These are phyloP conservation scores for Novakomyces olei DNA, from an alignment of 805 yeast genomes.

Conservation along the genomic window DNA sequence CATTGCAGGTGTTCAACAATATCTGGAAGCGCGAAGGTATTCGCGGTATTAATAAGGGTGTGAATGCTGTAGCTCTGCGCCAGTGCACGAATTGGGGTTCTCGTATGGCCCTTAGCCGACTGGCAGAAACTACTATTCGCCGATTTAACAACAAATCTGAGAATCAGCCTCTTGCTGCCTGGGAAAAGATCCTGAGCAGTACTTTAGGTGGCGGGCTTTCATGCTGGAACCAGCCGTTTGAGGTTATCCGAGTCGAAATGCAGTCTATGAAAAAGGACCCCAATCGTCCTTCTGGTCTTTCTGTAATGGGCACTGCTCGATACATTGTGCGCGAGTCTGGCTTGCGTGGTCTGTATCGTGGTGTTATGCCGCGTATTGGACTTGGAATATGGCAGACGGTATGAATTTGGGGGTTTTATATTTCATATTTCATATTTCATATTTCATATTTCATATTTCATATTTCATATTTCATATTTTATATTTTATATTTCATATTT, in stretches of 20 bases:
- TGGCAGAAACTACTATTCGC: conserved; percentile 72
- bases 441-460: too few species aligned
- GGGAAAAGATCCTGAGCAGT: conserved; percentile 66
- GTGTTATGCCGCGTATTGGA: conserved; percentile 92
- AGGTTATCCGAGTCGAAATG: conserved; percentile 94
- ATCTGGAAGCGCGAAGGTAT: conserved; percentile 74
- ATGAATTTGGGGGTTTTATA: neutral
- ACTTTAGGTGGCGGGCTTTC: conserved; percentile 91
- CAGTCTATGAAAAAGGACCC: conserved; percentile 88
- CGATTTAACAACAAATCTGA: conserved; percentile 33
- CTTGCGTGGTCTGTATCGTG: conserved; percentile 74
- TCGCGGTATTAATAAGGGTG: conserved; percentile 90
- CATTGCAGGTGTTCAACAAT: conserved; percentile 69
- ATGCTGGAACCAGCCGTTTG: conserved; percentile 98
- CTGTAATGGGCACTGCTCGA: conserved; percentile 51
- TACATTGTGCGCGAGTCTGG: conserved; percentile 74
- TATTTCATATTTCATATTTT: too few species aligned
- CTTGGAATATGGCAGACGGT: conserved; percentile 89
- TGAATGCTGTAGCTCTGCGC: conserved; percentile 95
- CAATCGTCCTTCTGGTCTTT: conserved; percentile 78
- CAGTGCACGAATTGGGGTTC: conserved; percentile 99
- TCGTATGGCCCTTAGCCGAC: conserved; percentile 75
- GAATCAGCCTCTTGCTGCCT: conserved; percentile 41
- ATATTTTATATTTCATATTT: too few species aligned
- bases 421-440: too few species aligned